A percentile compares a stretch with the other conserved stretches of the same genome.
Evolutionary conservation across 208 protist genomes (phyloP).

Genomic region (Borovskyia barvae): DNA sequence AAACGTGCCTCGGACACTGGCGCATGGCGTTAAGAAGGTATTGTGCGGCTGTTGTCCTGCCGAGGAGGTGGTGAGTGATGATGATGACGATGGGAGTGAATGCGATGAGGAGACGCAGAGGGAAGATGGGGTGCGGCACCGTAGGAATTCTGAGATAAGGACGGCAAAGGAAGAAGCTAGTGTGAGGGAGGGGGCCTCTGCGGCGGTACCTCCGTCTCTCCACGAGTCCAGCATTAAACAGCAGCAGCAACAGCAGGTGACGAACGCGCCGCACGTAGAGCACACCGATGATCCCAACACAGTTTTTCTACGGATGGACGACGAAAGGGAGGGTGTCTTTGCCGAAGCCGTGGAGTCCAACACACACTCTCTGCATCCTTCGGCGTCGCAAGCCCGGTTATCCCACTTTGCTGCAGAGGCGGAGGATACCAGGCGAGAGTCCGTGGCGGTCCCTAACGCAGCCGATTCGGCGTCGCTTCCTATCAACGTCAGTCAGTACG

Average conservation of each 20-base stretch:
- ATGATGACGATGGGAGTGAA: background rate
- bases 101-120: background rate
- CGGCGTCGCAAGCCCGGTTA: no score
- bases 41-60: constrained; percentile 36
- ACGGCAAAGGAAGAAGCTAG: background rate
- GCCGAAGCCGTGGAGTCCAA: no score
- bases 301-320: no score
- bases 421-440: background rate
- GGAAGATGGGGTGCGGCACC: background rate
- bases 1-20: constrained; percentile 31
- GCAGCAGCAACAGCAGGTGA: background rate
- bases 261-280: no score
- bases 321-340: no score
- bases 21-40: constrained; percentile 28
- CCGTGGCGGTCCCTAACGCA: background rate
- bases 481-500: constrained; percentile 84
- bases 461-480: constrained; percentile 12
- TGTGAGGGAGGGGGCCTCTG: background rate
- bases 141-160: no score
- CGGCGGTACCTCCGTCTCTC: no score
- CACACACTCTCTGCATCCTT: no score
- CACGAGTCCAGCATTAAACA: background rate
- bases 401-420: no score
- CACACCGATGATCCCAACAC: no score
- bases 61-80: constrained; percentile 12